Conservation (phyloP, 192 early-diverging fungal genomes). For the Umbelopsis ramanniana region DNA sequence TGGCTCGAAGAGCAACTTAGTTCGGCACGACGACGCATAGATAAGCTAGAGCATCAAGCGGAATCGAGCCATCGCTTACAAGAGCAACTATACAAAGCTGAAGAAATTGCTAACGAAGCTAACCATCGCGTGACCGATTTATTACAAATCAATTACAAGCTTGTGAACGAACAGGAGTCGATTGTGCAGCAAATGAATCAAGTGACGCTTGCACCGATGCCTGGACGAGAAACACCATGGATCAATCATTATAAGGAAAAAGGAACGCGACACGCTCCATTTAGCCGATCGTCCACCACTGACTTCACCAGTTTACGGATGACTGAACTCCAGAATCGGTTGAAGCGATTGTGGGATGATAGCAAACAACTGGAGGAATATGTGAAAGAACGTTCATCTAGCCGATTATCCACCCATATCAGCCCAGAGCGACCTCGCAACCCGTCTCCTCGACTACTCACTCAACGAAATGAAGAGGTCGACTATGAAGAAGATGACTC, state of each 20-base stretch:
- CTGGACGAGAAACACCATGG: not conserved
- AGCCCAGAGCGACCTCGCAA: not conserved
- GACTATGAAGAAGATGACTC: not conserved
- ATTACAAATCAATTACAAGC: slow-evolving; percentile 7
- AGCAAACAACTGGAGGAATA: slow-evolving; percentile 10
- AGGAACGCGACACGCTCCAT: not conserved
- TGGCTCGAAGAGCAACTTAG: slow-evolving; percentile 6
- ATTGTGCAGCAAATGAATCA: not conserved
- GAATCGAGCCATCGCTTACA: slow-evolving; percentile 4
- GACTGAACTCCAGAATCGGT: not conserved
- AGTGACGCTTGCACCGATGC: not conserved
- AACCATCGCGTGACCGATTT: slow-evolving; percentile 4
- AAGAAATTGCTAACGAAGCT: slow-evolving; percentile 4
- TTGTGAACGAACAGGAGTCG: not conserved
- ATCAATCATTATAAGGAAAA: not conserved
- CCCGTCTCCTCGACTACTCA: slow-evolving; percentile 5
- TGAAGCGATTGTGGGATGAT: not conserved
- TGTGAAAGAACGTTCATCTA: slow-evolving; percentile 9
- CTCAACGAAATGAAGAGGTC: not conserved
- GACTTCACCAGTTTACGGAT: not conserved
- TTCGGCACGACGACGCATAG: slow-evolving; percentile 1
- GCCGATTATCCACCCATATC: not conserved
- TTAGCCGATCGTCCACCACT: not conserved
- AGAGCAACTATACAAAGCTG: not conserved
- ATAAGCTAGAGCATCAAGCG: slow-evolving; percentile 1